These are phyloP conservation scores for Microbotryum lychnidis-dioicae DNA, from an alignment of 1,284 basidiomycete species.

Conservation along the genomic window DNA sequence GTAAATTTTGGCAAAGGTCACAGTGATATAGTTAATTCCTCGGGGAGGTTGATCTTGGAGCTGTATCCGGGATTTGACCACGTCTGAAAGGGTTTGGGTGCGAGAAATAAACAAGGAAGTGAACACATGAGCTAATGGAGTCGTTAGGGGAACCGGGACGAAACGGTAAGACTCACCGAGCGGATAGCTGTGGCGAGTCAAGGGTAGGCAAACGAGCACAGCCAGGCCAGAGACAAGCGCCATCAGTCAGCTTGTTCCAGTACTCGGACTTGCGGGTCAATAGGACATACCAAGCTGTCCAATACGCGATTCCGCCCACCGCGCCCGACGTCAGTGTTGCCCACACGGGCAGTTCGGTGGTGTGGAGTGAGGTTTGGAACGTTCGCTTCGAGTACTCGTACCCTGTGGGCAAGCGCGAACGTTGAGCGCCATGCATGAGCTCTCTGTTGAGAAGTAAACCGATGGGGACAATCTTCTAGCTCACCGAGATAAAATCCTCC, in stretches of 20 bases:
- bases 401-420: slow-evolving; percentile 42
- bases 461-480: too few species aligned
- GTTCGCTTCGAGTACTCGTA: slow-evolving; percentile 82
- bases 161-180: slow-evolving; percentile 14
- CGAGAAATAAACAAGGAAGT: neutral
- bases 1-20: slow-evolving; percentile 61
- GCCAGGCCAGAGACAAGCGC: neutral
- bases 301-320: slow-evolving; percentile 83
- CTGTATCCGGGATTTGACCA: slow-evolving; percentile 84
- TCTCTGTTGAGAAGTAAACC: too few species aligned
- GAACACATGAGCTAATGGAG: neutral
- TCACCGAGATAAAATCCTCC: too few species aligned
- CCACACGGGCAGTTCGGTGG: slow-evolving; percentile 70
- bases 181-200: slow-evolving; percentile 11
- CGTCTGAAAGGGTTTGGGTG: slow-evolving; percentile 50
- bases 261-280: neutral
- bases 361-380: slow-evolving; percentile 56
- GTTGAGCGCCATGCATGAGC: too few species aligned
- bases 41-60: slow-evolving; percentile 67
- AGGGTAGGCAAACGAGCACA: neutral
- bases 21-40: slow-evolving; percentile 65
- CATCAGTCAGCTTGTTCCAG: too few species aligned
- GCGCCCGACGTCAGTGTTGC: slow-evolving; percentile 76
- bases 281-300: slow-evolving; percentile 88
- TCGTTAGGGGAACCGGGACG: neutral